Base-by-base conservation (phyloP, 2,329 filamentous ascomycete genomes). In the Pleurostoma richardsiae region DNA sequence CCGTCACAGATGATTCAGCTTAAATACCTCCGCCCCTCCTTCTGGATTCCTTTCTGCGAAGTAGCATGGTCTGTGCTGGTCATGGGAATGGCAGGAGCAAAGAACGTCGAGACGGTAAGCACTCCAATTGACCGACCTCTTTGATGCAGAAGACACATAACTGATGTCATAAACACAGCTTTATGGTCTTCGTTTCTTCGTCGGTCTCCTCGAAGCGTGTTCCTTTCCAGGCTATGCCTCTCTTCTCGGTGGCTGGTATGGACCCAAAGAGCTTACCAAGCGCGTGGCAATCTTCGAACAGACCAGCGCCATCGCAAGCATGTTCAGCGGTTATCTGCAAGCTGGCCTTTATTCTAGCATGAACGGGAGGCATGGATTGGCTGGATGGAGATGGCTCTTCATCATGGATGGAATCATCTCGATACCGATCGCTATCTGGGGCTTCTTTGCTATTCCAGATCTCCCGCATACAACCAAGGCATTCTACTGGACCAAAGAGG, bases 301-400 rank as follows among this genome's bases (percentile, higher is more conserved):
- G 0, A 56, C 63, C 30, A 55, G 58, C n/a, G 53, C 62, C n/a
- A 60, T 61, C 2, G 68, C 66, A 2, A 61, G 65, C 4, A 71
- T 72, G 67, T 70, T 70, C 45, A 65, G 65, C 0, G 70, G 50
- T 3, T 72, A 72, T 46, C 56, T 73, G 2, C 69, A 72, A 54
- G 66, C 69, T 1, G 69, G 61, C 3, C 58, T 73, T 0, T 69
- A 70, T 40, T 59, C 55, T 8, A 62, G 65, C 4, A 62, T 73
- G 52, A 60, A 72, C 29, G 66, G 68, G 1, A 55, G 49, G 3
- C 48, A 59, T 4, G 68, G 68, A 0, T 58, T 69, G 4, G 52
- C 61, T 1, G 72, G 67, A 0, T 74, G 69, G 71, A 64, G 68
- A 40, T 74, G 69, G 69, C 62, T 73, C 3, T 74, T 75, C 49